Evolutionary conservation across 2,329 filamentous ascomycete species (phyloP).

Genomic region (Macrophomina tecta): DNA sequence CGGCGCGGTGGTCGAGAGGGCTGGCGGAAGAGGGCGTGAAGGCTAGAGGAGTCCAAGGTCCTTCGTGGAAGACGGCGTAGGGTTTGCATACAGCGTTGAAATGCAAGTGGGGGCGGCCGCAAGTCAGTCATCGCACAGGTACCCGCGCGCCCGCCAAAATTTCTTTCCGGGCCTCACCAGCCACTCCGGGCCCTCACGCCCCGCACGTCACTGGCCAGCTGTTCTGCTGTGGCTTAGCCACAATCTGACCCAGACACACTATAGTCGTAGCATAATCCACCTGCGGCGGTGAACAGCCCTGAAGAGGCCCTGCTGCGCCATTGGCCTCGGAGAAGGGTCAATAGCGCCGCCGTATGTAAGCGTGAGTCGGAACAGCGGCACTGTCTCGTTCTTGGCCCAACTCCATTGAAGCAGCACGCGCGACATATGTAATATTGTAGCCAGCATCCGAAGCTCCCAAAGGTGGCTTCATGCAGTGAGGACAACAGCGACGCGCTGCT

Average conservation of each 20-base stretch:
- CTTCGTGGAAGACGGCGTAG: conserved; percentile 15
- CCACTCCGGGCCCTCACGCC: conserved; percentile 9
- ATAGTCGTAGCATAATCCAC: background rate
- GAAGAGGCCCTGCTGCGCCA: background rate
- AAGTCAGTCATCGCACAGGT: conserved; percentile 10
- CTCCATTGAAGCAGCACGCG: background rate
- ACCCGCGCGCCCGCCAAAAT: conserved; percentile 9
- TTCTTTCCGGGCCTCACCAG: background rate
- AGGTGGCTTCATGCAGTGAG: background rate
- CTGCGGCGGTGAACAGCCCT: background rate
- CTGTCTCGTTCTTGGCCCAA: background rate
- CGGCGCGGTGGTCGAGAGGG: conserved; percentile 4
- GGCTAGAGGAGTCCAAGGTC: conserved; percentile 9
- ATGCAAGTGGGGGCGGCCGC: conserved; percentile 18
- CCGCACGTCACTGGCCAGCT: background rate
- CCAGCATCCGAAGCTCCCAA: background rate
- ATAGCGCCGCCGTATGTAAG: background rate
- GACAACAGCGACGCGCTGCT: background rate
- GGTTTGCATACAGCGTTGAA: conserved; percentile 10
- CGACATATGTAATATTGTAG: background rate
- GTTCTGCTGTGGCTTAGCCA: background rate
- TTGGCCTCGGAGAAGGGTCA: background rate
- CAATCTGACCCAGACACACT: background rate
- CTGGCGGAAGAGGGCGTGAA: background rate
- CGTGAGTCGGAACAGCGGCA: background rate